Evolutionary conservation across 1,139 yeast species (phyloP).

Genomic region (Pneumocystis sp.): DNA sequence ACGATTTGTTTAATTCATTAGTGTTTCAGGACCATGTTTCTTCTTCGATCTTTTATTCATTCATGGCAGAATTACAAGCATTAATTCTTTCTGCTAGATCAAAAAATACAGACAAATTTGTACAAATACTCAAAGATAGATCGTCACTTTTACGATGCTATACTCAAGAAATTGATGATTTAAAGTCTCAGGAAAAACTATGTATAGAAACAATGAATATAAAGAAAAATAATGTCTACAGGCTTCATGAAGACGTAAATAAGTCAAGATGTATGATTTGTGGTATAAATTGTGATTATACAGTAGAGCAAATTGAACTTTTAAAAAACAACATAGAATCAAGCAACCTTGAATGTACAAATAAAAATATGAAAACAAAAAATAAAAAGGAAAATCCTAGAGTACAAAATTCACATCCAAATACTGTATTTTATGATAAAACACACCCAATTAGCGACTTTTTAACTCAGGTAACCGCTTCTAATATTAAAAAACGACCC

Average conservation of each 20-base stretch:
- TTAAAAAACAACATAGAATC: constrained; percentile 39
- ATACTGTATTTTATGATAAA: constrained; percentile 64
- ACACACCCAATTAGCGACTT: constrained; percentile 60
- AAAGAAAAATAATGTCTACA: constrained; percentile 5
- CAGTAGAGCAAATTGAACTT: constrained; percentile 29
- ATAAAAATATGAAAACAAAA: constrained; percentile 26
- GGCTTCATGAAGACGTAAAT: constrained; percentile 72
- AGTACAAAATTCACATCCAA: constrained; percentile 56
- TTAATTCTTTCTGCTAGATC: constrained; percentile 55
- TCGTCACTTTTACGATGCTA: constrained; percentile 67
- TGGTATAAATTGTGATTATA: constrained; percentile 47
- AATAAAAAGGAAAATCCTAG: constrained; percentile 48
- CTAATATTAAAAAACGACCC: constrained; percentile 40
- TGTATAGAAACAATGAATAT: not conserved
- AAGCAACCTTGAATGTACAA: constrained; percentile 44
- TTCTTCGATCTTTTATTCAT: constrained; percentile 56
- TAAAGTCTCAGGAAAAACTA: constrained; percentile 33
- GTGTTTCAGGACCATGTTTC: constrained; percentile 19
- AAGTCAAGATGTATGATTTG: constrained; percentile 61
- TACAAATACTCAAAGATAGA: constrained; percentile 47
- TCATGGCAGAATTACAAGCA: constrained; percentile 57
- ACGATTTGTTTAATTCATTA: not conserved
- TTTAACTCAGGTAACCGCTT: constrained; percentile 43
- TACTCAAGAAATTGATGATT: constrained; percentile 62
- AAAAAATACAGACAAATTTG: constrained; percentile 69